A percentile compares a stretch with the other conserved stretches of the same genome.
phyloP scores from a whole-genome alignment of 2,329 filamentous ascomycete genomes.

The Fusarium pseudocircinatum region DNA sequence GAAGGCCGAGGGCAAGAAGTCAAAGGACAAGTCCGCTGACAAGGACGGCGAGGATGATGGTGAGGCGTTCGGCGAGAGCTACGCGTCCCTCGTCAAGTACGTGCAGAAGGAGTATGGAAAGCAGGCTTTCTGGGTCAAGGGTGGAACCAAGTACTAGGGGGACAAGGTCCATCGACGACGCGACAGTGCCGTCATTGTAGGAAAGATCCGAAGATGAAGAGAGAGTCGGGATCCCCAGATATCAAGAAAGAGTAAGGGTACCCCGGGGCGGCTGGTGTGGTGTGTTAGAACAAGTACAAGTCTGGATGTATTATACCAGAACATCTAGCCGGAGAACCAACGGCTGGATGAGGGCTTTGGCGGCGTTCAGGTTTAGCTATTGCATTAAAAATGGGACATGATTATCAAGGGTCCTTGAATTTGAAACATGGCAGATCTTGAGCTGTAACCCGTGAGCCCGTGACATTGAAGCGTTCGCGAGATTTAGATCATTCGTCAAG shows the following conservation, averaged over 20 bases:
- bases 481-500: background rate
- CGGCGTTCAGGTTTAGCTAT: conserved; percentile 51
- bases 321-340: conserved; percentile 39
- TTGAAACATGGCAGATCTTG: conserved; percentile 15
- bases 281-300: conserved; percentile 41
- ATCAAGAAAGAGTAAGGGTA: conserved; percentile 5
- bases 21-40: conserved; percentile 55
- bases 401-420: conserved; percentile 33
- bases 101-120: conserved; percentile 72
- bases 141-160: conserved; percentile 44
- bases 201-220: background rate
- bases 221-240: background rate
- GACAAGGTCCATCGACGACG: background rate
- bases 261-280: background rate
- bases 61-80: conserved; percentile 71
- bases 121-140: conserved; percentile 62
- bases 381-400: conserved; percentile 45
- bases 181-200: background rate
- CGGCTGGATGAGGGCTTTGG: conserved; percentile 48
- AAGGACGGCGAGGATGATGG: conserved; percentile 60
- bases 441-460: conserved; percentile 1
- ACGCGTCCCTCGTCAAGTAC: conserved; percentile 72
- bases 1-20: conserved; percentile 59
- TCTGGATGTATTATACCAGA: conserved; percentile 53
- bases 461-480: background rate